These are phyloP conservation scores for Singerocomus rubriflavus DNA, from an alignment of 1,284 basidiomycete genomes.

Conservation along the genomic window DNA sequence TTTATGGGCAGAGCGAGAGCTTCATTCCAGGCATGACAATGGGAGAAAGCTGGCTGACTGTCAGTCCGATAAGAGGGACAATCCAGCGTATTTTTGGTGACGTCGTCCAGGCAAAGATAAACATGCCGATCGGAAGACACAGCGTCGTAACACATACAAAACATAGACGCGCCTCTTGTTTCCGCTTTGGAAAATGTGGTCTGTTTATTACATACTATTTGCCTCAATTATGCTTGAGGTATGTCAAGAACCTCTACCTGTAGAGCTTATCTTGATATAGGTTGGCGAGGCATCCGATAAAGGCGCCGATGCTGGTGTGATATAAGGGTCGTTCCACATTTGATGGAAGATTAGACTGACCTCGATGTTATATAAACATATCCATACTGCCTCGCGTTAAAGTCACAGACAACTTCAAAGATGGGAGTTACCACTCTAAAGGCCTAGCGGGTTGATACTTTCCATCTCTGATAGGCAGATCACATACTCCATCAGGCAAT, in stretches of 20 bases:
- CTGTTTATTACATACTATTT: slow-evolving; percentile 5
- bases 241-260: slow-evolving; percentile 36
- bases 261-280: slow-evolving; percentile 69
- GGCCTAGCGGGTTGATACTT: not conserved
- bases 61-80: slow-evolving; percentile 40
- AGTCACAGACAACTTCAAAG: slow-evolving; percentile 61
- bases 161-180: slow-evolving; percentile 64
- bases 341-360: slow-evolving; percentile 39
- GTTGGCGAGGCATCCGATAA: slow-evolving; percentile 56
- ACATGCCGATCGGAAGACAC: slow-evolving; percentile 43
- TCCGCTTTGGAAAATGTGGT: slow-evolving; percentile 35
- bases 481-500: slow-evolving; percentile 61
- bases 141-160: slow-evolving; percentile 51
- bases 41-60: slow-evolving; percentile 24
- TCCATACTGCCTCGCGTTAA: slow-evolving; percentile 63
- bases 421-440: slow-evolving; percentile 58
- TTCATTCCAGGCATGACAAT: not conserved
- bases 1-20: slow-evolving; percentile 33
- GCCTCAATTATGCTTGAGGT: not conserved
- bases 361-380: slow-evolving; percentile 56
- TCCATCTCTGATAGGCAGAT: slow-evolving; percentile 16
- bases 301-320: slow-evolving; percentile 54
- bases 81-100: slow-evolving; percentile 39
- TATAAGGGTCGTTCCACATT: not conserved
- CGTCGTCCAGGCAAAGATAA: slow-evolving; percentile 32